These are phyloP conservation scores for Oryza brachyantha DNA, from an alignment of 176 grass and related monocot genomes.

Conservation along the genomic window DNA sequence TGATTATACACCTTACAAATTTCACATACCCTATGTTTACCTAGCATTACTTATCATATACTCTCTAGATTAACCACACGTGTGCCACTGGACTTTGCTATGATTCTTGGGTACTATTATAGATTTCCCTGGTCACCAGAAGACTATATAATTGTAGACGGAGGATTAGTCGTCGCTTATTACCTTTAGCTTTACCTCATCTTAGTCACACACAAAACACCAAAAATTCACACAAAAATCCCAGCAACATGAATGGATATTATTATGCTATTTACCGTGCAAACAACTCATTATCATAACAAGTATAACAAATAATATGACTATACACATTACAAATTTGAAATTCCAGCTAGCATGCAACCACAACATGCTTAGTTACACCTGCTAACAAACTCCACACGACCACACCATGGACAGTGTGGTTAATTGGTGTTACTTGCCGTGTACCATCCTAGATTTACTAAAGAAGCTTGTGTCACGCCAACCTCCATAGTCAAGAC, in stretches of 20 bases:
- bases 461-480: background rate
- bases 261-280: too few species aligned
- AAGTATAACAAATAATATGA: background rate
- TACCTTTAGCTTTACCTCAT: background rate
- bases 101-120: background rate
- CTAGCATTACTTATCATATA: background rate
- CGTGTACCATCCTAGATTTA: background rate
- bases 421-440: background rate
- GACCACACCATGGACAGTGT: accelerated
- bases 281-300: background rate
- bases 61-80: background rate
- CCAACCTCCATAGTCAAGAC: too few species aligned
- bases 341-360: too few species aligned
- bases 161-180: background rate
- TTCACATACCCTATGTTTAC: background rate
- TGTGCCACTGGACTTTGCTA: background rate
- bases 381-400: background rate
- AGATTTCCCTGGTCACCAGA: background rate
- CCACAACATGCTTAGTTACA: background rate
- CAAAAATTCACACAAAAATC: too few species aligned
- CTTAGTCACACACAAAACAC: background rate
- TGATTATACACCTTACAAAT: background rate
- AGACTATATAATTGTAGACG: too few species aligned
- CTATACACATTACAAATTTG: background rate
- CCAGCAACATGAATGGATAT: background rate